Percentiles rank a stretch among this genome's conserved stretches.
Evolutionary conservation across 2,329 filamentous ascomycete genomes (phyloP).

Genomic region (Alternaria panax): DNA sequence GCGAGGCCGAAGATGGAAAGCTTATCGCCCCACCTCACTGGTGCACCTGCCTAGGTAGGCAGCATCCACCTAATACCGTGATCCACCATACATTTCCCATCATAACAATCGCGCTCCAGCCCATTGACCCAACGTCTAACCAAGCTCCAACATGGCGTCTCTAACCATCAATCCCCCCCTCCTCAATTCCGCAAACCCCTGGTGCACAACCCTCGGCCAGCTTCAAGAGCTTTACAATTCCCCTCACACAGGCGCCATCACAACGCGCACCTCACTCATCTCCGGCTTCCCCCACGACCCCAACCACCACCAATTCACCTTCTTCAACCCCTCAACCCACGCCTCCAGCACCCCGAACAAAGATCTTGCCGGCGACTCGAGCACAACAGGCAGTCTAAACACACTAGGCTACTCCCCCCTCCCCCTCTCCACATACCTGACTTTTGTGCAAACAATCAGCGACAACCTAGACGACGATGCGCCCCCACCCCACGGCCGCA

Average conservation of each 20-base stretch:
- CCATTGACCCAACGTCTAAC: neutral
- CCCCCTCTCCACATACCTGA: slow-evolving; percentile 65
- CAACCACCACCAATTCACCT: slow-evolving; percentile 68
- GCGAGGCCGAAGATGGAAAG: neutral
- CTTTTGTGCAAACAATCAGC: slow-evolving; percentile 60
- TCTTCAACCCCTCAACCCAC: slow-evolving; percentile 63
- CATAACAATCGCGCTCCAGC: neutral
- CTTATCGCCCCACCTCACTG: slow-evolving; percentile 4
- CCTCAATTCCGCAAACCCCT: slow-evolving; percentile 77
- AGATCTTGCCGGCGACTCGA: slow-evolving; percentile 28
- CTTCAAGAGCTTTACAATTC: slow-evolving; percentile 67
- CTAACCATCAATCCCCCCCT: slow-evolving; percentile 69
- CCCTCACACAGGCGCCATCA: slow-evolving; percentile 73
- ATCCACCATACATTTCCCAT: neutral
- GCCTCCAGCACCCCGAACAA: slow-evolving; percentile 27
- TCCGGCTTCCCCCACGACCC: slow-evolving; percentile 70
- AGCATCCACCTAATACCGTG: neutral
- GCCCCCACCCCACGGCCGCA: slow-evolving; percentile 1
- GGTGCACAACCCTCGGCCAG: slow-evolving; percentile 72
- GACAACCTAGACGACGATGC: slow-evolving; percentile 25
- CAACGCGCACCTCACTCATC: slow-evolving; percentile 73
- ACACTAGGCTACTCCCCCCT: slow-evolving; percentile 77
- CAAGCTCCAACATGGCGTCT: slow-evolving; percentile 31
- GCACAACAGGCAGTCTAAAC: slow-evolving; percentile 61
- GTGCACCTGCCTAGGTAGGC: neutral